Evolutionary conservation across 1,284 basidiomycete species (phyloP).

Genomic region (Meripilus lineatus): DNA sequence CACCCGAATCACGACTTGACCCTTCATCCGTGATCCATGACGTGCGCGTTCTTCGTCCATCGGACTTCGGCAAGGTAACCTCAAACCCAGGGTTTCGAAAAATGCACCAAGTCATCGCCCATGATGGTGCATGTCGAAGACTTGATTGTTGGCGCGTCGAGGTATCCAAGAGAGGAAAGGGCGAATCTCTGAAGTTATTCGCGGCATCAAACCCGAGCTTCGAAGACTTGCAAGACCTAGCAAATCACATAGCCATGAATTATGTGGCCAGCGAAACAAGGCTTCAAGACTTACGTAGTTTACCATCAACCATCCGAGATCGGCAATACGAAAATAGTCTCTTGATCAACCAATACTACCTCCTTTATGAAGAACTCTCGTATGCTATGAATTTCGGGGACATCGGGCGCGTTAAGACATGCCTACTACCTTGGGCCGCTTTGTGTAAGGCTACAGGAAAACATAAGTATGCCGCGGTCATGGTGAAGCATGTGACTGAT

Average conservation of each 20-base stretch:
- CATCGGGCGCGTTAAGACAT: constrained; percentile 28
- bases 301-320: constrained; percentile 18
- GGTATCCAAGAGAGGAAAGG: constrained; percentile 4
- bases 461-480: constrained; percentile 31
- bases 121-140: background rate
- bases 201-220: constrained; percentile 19
- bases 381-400: constrained; percentile 31
- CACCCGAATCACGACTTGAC: background rate
- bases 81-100: background rate
- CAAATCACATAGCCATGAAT: constrained; percentile 13
- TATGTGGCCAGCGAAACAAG: constrained; percentile 14
- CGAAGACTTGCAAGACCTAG: constrained; percentile 14
- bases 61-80: background rate
- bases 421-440: constrained; percentile 25
- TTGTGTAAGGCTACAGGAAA: constrained; percentile 29
- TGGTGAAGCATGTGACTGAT: constrained; percentile 18
- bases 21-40: background rate
- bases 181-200: constrained; percentile 13
- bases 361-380: constrained; percentile 30
- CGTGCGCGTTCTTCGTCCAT: background rate
- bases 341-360: constrained; percentile 23
- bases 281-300: background rate
- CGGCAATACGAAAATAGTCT: constrained; percentile 20
- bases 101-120: background rate
- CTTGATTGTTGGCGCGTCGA: constrained; percentile 16